Base-by-base conservation (phyloP, 495 filamentous ascomycete genomes). In the Aspergillus panamensis region DNA sequence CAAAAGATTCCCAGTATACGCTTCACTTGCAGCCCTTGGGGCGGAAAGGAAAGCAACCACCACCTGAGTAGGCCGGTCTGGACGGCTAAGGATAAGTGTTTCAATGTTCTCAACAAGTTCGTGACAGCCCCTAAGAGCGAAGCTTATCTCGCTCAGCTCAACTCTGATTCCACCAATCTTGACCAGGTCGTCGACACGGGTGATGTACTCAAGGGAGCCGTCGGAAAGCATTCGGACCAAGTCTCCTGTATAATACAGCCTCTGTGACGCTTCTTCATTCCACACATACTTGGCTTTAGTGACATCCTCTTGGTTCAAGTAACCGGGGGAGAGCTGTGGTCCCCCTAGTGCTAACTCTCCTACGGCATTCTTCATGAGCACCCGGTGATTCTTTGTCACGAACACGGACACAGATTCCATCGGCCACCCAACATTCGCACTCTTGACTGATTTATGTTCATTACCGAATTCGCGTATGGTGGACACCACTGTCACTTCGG, bases 221-320 rank as follows among this genome's bases (percentile, higher is more conserved):
- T 77, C 69, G 6, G 62, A 57, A 32, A 77, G 51, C 60, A 76
- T 72, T 14, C 73, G 70, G 21, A 76, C 80, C 17, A 80, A 58
- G 61, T 84, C 81, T 12, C 80, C 81, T 12, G 80, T 84, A 33
- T 77, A 74, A 57, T 82, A 84, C 8, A 82, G 53, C 3, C 29
- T 51, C 29, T 62, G 65, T 3, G 48, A 21, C 2, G 64, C 55
- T 16, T 65, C 58, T 3, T 69, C 60, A 31, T 68, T 73, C 66
- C 66, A 73, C 0, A 74, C 60, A 54, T 74, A 82, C 6, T 71
- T 68, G 1, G 66, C 70, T 3, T 65, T 63, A 6, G 77, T 79
- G 50, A 73, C 72, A 37, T 72, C 73, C 0, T 64, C 64, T 42
- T 79, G 71, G n/a, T 76, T 71, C 13, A 79, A 59, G 33, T 80